Conservation (phyloP, 116 monocot genomes). For the Papilionanthe hybrid region DNA sequence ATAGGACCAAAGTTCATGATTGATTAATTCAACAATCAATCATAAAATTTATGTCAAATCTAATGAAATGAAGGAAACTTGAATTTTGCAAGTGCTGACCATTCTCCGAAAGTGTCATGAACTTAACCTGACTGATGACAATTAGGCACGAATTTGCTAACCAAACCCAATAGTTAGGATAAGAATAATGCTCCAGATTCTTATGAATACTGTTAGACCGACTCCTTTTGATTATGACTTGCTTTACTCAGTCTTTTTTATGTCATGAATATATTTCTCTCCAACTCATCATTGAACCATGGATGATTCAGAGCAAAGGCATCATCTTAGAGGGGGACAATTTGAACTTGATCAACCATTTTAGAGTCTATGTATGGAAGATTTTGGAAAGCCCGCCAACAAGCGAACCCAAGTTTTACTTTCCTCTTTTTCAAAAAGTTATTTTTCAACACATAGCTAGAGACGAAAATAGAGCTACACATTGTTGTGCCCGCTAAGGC, state of each 20-base stretch:
- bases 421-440: too few relatives aligned
- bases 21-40: not conserved
- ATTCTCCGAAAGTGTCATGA: not conserved
- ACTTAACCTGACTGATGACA: not conserved
- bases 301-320: too few relatives aligned
- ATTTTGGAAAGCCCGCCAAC: too few relatives aligned
- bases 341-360: too few relatives aligned
- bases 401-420: too few relatives aligned
- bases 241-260: not conserved
- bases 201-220: not conserved
- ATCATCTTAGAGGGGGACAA: too few relatives aligned
- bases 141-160: not conserved
- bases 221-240: not conserved
- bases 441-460: too few relatives aligned
- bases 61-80: not conserved
- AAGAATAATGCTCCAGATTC: not conserved
- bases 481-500: too few relatives aligned
- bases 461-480: too few relatives aligned
- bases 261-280: not conserved
- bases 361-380: too few relatives aligned
- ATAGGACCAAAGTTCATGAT: not conserved
- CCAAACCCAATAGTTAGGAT: not conserved
- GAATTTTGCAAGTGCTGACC: not conserved
- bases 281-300: too few relatives aligned
- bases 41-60: not conserved